Conservation (phyloP, 2,329 filamentous ascomycete genomes). For the Fusarium tanahbumbuense region DNA sequence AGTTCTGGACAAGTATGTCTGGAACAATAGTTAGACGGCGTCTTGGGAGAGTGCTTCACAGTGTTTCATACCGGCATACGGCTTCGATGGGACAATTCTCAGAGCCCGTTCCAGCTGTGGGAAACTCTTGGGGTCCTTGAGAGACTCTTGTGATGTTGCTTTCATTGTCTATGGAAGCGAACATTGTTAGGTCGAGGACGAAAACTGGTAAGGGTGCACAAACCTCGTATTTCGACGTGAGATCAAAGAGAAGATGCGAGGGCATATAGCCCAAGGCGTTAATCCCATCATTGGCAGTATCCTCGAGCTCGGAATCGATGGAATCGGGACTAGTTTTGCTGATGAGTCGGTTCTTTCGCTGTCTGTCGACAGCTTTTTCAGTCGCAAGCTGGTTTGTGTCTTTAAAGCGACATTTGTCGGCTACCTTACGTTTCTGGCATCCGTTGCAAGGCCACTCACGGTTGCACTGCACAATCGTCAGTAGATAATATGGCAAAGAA, state of each 20-base stretch:
- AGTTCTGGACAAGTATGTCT: slow-evolving; percentile 55
- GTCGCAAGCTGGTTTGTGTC: slow-evolving; percentile 37
- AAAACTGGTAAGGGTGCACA: background rate
- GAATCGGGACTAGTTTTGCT: slow-evolving; percentile 33
- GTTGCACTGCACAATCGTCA: slow-evolving; percentile 50
- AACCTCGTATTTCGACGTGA: slow-evolving; percentile 46
- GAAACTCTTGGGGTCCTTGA: slow-evolving; percentile 42
- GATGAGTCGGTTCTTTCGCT: slow-evolving; percentile 43
- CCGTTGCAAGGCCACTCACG: slow-evolving; percentile 56
- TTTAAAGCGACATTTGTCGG: slow-evolving; percentile 52
- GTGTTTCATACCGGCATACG: slow-evolving; percentile 50
- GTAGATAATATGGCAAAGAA: background rate
- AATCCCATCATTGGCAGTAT: slow-evolving; percentile 47
- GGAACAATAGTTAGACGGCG: slow-evolving; percentile 5
- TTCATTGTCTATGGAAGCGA: slow-evolving; percentile 17
- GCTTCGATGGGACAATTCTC: slow-evolving; percentile 48
- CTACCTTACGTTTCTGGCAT: slow-evolving; percentile 55
- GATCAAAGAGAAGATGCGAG: slow-evolving; percentile 48
- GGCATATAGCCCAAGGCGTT: slow-evolving; percentile 53
- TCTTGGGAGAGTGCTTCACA: background rate
- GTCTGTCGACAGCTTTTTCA: slow-evolving; percentile 40
- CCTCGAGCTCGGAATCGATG: slow-evolving; percentile 39
- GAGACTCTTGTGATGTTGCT: slow-evolving; percentile 36
- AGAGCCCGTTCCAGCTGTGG: slow-evolving; percentile 50
- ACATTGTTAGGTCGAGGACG: background rate